phyloP scores from a whole-genome alignment of 2,329 filamentous ascomycete species.

The Davidsoniella neocaledoniae region DNA sequence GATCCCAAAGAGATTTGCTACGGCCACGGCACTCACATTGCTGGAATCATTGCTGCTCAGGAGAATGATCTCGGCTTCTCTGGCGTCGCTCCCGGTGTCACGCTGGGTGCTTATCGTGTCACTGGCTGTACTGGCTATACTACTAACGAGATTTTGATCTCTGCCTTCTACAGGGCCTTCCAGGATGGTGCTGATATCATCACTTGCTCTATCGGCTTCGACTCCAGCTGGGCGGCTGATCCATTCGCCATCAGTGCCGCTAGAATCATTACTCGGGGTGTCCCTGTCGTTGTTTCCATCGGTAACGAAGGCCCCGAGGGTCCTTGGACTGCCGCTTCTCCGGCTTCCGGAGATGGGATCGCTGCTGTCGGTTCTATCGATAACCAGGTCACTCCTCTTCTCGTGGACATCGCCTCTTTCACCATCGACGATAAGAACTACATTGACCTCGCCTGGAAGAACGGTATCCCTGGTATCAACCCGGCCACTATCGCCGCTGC shows the following conservation, averaged over 20 bases:
- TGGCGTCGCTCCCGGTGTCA: conserved; percentile 26
- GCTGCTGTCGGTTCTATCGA: conserved; percentile 30
- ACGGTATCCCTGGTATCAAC: neutral
- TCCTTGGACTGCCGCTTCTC: conserved; percentile 15
- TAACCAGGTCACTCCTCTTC: conserved; percentile 25
- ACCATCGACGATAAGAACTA: conserved; percentile 18
- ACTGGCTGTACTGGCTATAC: conserved; percentile 21
- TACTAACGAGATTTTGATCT: conserved; percentile 25
- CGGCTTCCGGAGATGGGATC: conserved; percentile 15
- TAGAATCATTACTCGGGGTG: conserved; percentile 18
- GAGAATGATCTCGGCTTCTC: conserved; percentile 22
- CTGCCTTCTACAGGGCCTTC: conserved; percentile 26
- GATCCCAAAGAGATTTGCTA: conserved; percentile 24
- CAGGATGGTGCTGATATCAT: conserved; percentile 24
- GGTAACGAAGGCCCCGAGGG: conserved; percentile 17
- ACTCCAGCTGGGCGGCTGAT: conserved; percentile 17
- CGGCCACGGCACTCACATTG: conserved; percentile 28
- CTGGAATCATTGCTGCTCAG: conserved; percentile 30
- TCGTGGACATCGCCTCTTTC: conserved; percentile 27
- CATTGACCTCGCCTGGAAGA: neutral
- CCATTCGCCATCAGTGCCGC: conserved; percentile 16
- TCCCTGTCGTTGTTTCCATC: conserved; percentile 17
- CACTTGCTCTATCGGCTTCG: conserved; percentile 17
- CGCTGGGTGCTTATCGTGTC: conserved; percentile 25
- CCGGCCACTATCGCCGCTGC: neutral